Conservation (phyloP, 2,329 filamentous ascomycete species). For the Metarhizium robertsii region DNA sequence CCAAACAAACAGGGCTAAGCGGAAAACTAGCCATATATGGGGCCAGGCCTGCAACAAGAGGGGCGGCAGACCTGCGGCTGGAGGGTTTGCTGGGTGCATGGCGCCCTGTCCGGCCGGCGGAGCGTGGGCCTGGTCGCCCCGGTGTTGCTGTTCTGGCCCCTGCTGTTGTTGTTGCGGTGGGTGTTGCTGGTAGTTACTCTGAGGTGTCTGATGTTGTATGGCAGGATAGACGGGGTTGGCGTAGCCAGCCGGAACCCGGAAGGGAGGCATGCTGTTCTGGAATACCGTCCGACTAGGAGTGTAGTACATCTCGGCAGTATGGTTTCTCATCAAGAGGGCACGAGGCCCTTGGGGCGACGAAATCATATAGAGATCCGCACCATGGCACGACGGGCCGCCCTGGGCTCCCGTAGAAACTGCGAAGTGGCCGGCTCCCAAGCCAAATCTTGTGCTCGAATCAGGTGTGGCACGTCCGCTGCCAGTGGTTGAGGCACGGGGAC, state of each 20-base stretch:
- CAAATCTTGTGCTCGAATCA: constrained; percentile 27
- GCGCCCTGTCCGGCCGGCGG: constrained; percentile 1
- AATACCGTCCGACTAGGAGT: constrained; percentile 28
- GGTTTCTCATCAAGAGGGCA: constrained; percentile 45
- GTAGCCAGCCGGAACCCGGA: constrained; percentile 13
- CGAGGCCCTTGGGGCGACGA: constrained; percentile 51
- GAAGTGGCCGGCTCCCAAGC: constrained; percentile 19
- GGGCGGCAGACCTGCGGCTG: constrained; percentile 21
- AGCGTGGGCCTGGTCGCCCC: neutral
- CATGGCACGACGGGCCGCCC: constrained; percentile 17
- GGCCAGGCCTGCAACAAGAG: constrained; percentile 37
- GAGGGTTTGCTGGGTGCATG: constrained; percentile 31
- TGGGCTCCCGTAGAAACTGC: constrained; percentile 12
- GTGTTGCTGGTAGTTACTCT: constrained; percentile 7
- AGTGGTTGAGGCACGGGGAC: constrained; percentile 25
- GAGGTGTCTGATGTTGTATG: neutral
- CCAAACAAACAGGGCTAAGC: constrained; percentile 52
- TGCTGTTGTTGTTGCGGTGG: constrained; percentile 14
- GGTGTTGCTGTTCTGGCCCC: constrained; percentile 6
- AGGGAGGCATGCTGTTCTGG: constrained; percentile 18
- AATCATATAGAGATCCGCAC: constrained; percentile 48
- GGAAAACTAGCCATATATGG: constrained; percentile 52
- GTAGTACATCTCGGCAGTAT: constrained; percentile 39
- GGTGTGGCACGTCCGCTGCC: constrained; percentile 40
- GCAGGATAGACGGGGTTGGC: constrained; percentile 5